Conservation (phyloP, 2,329 filamentous ascomycete species). For the Phaeosphaeria sp. region DNA sequence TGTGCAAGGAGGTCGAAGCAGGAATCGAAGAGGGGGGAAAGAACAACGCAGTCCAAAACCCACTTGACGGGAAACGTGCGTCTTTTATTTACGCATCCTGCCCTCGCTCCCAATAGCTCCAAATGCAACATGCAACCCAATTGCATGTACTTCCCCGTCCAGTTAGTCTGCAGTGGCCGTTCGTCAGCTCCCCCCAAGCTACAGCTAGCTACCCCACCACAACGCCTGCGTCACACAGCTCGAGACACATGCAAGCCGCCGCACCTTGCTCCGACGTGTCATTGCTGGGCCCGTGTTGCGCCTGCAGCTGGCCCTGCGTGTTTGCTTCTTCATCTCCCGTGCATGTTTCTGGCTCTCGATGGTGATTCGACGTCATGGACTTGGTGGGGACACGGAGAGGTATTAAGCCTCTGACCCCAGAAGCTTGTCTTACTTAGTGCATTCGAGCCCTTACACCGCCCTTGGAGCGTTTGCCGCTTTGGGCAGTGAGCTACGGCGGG, state of each 20-base stretch:
- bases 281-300: neutral
- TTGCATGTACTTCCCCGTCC: neutral
- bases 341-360: slow-evolving; percentile 4
- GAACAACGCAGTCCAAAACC: slow-evolving; percentile 1
- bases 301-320: neutral
- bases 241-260: slow-evolving; percentile 1
- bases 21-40: neutral
- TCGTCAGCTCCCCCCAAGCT: slow-evolving; percentile 6
- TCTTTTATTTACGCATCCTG: slow-evolving; percentile 6
- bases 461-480: neutral
- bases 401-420: slow-evolving; percentile 23
- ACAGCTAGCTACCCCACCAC: slow-evolving; percentile 21
- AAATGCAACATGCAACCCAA: neutral
- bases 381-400: slow-evolving; percentile 12
- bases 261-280: slow-evolving; percentile 8
- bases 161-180: neutral
- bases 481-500: slow-evolving; percentile 4
- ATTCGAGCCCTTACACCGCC: slow-evolving; percentile 9
- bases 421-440: slow-evolving; percentile 26
- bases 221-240: slow-evolving; percentile 10
- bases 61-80: neutral
- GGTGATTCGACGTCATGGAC: slow-evolving; percentile 15
- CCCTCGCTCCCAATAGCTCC: neutral
- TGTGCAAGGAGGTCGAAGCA: neutral
- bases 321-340: slow-evolving; percentile 1